Conservation (phyloP, 768 basidiomycete species). For the Boletus patriciae region DNA sequence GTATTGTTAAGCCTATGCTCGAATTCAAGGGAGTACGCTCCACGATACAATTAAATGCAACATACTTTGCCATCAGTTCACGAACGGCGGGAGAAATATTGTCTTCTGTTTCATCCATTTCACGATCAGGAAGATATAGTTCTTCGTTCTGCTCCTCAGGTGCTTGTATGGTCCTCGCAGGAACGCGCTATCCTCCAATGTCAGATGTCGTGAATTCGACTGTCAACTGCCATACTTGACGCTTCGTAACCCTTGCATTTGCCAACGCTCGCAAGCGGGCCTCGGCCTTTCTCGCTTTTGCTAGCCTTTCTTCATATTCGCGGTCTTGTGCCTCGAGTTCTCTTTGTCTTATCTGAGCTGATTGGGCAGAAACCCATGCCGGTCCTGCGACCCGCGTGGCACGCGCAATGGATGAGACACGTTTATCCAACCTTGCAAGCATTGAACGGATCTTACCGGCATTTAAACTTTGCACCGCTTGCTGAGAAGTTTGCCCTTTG, state of each 20-base stretch:
- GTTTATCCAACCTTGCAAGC: conserved; percentile 3
- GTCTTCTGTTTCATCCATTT: conserved; percentile 36
- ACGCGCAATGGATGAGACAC: conserved; percentile 23
- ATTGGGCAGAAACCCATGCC: conserved; percentile 77
- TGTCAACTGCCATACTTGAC: conserved; percentile 43
- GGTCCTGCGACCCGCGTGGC: conserved; percentile 41
- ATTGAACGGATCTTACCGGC: conserved; percentile 19
- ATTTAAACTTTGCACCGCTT: conserved; percentile 17
- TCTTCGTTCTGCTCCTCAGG: conserved; percentile 54
- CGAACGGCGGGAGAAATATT: conserved; percentile 78
- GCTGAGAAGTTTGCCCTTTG: conserved; percentile 58
- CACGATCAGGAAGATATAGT: conserved; percentile 68
- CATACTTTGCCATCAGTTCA: conserved; percentile 78
- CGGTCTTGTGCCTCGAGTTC: conserved; percentile 68
- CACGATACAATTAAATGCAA: background rate
- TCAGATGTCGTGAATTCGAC: conserved; percentile 3
- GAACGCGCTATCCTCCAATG: conserved; percentile 25
- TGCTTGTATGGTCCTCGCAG: conserved; percentile 13
- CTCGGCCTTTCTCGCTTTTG: conserved; percentile 62
- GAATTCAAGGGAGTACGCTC: background rate
- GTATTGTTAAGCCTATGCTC: conserved; percentile 18
- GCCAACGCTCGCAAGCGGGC: conserved; percentile 52
- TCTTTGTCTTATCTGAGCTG: conserved; percentile 58
- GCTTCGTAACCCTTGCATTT: conserved; percentile 59
- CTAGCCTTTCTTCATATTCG: conserved; percentile 62